Percentiles rank a stretch among this genome's conserved stretches.
Evolutionary conservation across 345 rosid genomes (phyloP).

Genomic region (Populus alba): DNA sequence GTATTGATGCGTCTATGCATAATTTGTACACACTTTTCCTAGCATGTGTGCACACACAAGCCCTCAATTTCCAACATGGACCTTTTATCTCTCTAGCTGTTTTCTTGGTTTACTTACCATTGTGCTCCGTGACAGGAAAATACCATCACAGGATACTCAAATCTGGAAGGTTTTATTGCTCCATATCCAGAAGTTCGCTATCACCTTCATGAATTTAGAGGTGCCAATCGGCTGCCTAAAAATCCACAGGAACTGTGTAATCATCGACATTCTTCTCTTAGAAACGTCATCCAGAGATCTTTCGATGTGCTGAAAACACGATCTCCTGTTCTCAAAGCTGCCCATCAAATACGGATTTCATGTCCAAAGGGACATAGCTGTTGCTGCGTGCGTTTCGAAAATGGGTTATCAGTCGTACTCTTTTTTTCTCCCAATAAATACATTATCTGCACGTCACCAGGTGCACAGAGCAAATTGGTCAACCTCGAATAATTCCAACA

Average conservation of each 20-base stretch:
- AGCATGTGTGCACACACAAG: neutral
- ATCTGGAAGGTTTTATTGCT: slow-evolving; percentile 65
- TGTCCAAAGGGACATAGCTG: slow-evolving; percentile 81
- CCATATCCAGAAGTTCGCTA: slow-evolving; percentile 66
- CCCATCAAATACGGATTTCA: slow-evolving; percentile 64
- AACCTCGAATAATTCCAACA: too few species aligned
- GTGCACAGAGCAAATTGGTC: too few species aligned
- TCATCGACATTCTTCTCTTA: slow-evolving; percentile 60
- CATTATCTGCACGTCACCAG: too few species aligned
- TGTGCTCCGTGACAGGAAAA: slow-evolving; percentile 45
- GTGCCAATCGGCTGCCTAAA: slow-evolving; percentile 60
- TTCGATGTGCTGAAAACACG: slow-evolving; percentile 56
- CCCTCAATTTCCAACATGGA: neutral
- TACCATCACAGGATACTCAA: slow-evolving; percentile 54
- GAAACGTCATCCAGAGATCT: slow-evolving; percentile 49
- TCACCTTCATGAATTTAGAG: slow-evolving; percentile 52
- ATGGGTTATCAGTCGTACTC: too few species aligned
- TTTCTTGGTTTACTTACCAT: neutral
- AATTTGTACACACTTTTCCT: neutral
- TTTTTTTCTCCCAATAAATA: too few species aligned
- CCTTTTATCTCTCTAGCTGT: neutral
- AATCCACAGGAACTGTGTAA: slow-evolving; percentile 68
- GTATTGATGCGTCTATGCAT: neutral
- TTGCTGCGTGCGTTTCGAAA: slow-evolving; percentile 54
- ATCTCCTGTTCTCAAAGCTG: slow-evolving; percentile 72